A percentile compares a stretch with the other conserved stretches of the same genome.
Conservation (phyloP, 129 eudicot species). For the Apium graveolens region DNA sequence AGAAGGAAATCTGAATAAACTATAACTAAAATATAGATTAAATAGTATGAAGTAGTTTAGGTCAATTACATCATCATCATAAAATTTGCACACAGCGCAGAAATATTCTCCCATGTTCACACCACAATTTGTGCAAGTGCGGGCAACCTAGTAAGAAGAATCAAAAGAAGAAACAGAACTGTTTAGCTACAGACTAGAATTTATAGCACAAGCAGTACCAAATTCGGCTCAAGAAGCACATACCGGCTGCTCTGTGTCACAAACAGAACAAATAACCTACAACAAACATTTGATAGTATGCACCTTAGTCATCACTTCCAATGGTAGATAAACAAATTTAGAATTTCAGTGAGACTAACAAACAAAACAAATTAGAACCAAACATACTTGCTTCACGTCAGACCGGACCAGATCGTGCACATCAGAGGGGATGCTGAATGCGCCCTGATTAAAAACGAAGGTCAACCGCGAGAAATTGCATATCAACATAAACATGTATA, state of each 20-base stretch:
- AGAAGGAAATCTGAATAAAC: background rate
- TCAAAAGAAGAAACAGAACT: background rate
- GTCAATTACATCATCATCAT: constrained; percentile 80
- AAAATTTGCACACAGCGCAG: constrained; percentile 81
- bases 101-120: constrained; percentile 98
- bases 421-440: constrained; percentile 49
- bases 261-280: constrained; percentile 90
- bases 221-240: constrained; percentile 14
- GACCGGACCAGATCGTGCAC: constrained; percentile 68
- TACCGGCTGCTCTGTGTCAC: constrained; percentile 96
- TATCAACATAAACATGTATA: background rate
- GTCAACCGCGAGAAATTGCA: constrained; percentile 11
- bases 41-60: background rate
- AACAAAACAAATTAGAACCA: background rate
- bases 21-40: background rate
- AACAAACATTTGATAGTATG: constrained; percentile 8
- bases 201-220: background rate
- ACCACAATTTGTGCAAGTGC: constrained; percentile 83
- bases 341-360: background rate
- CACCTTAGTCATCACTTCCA: background rate
- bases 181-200: background rate
- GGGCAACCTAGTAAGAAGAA: constrained; percentile 41
- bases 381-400: constrained; percentile 76
- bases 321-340: background rate
- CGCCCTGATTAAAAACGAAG: constrained; percentile 36